Conservation (phyloP, 2,329 filamentous ascomycete genomes). For the Paraphaeosphaeria minitans region DNA sequence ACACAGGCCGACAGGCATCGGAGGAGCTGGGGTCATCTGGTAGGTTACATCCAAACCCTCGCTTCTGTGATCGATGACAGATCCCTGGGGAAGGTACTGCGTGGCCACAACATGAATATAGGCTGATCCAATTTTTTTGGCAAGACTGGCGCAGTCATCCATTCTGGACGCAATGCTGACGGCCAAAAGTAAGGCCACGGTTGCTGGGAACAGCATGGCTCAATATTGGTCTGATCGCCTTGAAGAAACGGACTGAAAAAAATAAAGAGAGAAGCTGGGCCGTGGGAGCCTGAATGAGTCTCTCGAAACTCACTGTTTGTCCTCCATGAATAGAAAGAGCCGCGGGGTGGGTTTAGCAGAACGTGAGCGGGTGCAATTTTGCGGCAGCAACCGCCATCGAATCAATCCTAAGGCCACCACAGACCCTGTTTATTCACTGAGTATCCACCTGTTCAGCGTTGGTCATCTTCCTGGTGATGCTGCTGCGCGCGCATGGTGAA, state of each 20-base stretch:
- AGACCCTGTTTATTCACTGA: background rate
- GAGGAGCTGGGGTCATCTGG: background rate
- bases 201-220: background rate
- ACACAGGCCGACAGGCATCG: background rate
- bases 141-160: background rate
- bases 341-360: background rate
- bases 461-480: background rate
- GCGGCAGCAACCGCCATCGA: background rate
- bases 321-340: background rate
- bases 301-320: too few relatives aligned
- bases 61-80: constrained; percentile 6
- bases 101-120: constrained; percentile 1
- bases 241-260: background rate
- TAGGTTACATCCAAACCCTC: constrained; percentile 10
- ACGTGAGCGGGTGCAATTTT: background rate
- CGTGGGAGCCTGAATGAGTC: background rate
- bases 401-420: background rate
- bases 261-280: background rate
- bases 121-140: background rate
- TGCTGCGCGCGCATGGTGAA: background rate
- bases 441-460: background rate
- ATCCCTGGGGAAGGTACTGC: constrained; percentile 9
- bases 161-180: background rate
- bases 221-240: too few relatives aligned
- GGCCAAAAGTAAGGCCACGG: background rate